Base-by-base conservation (phyloP, 345 rosid species). In the Diplotaxis tenuifolia region DNA sequence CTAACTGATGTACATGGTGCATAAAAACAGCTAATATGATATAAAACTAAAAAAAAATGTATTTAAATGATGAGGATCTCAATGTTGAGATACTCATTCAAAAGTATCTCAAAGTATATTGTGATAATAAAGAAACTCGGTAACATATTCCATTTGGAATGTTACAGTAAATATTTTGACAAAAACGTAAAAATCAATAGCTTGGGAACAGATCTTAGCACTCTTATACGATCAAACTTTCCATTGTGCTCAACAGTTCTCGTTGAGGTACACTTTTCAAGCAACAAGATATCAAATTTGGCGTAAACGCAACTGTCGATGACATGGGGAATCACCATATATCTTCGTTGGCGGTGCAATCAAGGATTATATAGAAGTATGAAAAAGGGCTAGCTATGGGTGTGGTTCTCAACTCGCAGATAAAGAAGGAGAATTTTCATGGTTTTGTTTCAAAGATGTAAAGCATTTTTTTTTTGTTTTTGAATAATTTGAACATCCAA, bases 71-170 rank as follows among this genome's bases (percentile, higher is more conserved):
- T 32, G 34, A 29, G 6, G 38, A 32, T 32, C 38, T 32, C 11
- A 32, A 32, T 32, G 38, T 32, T 32, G 36, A 32, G 38, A 32
- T 32, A 10, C 11, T 32, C 10, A 32, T 32, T 11, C 38, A 32
- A 32, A 32, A 6, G 38, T 32, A 32, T 32, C 38, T 32, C 38
- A 32, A 32, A 32, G 10, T 32, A 9, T 32, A 8, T 32, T 16
- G 67, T 16, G 67, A 81, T 45, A 57, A 67, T 0, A 32, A 47
- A 59, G 58, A 52, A 72, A 71, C 71, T 68, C 63, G 77, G 74
- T 68, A 66, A 71, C 12, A 29, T 31, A 63, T 22, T 15, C 49
- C 36, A 23, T 71, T 3, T 49, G 45, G 9, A 58, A 45, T 50
- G 12, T 3, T 21, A 32, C 40, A 16, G 67, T 29, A n/a, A 59